Evolutionary conservation across 257 asterid genomes (phyloP).

Genomic region (Scutellaria galericulata): DNA sequence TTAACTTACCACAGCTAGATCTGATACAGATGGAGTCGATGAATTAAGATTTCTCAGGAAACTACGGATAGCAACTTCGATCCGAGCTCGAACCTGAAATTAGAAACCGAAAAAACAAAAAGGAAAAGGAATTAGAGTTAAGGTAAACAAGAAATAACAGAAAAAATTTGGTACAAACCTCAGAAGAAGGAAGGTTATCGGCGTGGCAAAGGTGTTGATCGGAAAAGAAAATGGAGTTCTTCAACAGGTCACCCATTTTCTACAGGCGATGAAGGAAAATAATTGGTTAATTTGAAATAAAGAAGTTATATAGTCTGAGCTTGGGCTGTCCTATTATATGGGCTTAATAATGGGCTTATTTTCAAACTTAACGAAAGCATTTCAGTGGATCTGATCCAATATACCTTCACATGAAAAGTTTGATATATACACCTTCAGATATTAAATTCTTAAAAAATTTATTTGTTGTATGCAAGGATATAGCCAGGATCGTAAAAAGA

Average conservation of each 20-base stretch:
- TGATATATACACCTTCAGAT: no score
- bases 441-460: no score
- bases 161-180: constrained; percentile 42
- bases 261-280: constrained; percentile 8
- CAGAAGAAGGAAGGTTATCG: constrained; percentile 70
- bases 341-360: constrained; percentile 3
- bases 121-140: neutral
- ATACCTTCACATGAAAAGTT: no score
- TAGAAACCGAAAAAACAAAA: neutral
- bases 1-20: constrained; percentile 70
- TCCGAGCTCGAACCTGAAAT: constrained; percentile 84
- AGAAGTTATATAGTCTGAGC: neutral
- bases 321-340: neutral
- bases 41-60: constrained; percentile 73
- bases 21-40: constrained; percentile 65
- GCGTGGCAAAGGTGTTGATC: constrained; percentile 83
- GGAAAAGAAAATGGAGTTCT: constrained; percentile 75
- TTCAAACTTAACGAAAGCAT: no score
- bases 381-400: no score
- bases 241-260: constrained; percentile 68
- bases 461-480: no score
- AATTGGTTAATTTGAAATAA: constrained; percentile 7
- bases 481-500: no score
- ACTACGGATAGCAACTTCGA: constrained; percentile 82
- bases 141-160: neutral